Base-by-base conservation (phyloP, 139 green algal genomes). In the Chlamydomonas sp. region DNA sequence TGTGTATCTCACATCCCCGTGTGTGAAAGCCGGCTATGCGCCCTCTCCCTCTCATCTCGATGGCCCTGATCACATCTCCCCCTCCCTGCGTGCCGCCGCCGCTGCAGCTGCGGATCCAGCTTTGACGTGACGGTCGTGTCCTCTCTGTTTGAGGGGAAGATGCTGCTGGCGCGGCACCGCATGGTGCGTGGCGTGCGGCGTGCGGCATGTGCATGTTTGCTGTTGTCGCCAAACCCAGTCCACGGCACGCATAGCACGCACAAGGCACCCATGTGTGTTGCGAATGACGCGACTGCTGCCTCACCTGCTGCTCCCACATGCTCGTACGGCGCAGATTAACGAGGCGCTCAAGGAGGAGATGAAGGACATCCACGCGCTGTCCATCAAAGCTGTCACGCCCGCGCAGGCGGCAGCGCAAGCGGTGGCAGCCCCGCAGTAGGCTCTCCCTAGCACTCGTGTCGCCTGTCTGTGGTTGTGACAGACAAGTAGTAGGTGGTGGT, bases 91-190 rank as follows among this genome's bases (percentile, higher is more conserved):
- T 50, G 39, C 8, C 13, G 39, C 39, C 13, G 39, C 39, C 13
- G 2, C 16, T 78, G 50, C 77, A 86, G 83, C 22, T 94, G 88
- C 50, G 87, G 87, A 0, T 47, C 84, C 6, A 76, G 69, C 8
- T 94, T 94, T 78, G 85, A 91, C 31, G 88, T 94, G 8, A 67
- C 67, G 5, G 60, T 92, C 0, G 79, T 91, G 2, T 88, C 82
- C 10, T 38, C 70, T 24, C 35, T 71, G 13, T 95, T 95, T 65
- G 79, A 89, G 54, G 87, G 88, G 35, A 90, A 90, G 70, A 78
- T 61, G 31, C 75, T 90, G 3, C 64, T 95, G 29, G 50, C 85
- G 29, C 67, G 86, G 33, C 88, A 95, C 60, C 72, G 81, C 26
- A 38, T 95, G 79, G 80, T 94, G 35, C 1, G 78, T 47, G 35